Evolutionary conservation across 1,284 basidiomycete species (phyloP), one percentile per base, ranked within the genome.

Genomic region (Leccinum pachyderme): DNA sequence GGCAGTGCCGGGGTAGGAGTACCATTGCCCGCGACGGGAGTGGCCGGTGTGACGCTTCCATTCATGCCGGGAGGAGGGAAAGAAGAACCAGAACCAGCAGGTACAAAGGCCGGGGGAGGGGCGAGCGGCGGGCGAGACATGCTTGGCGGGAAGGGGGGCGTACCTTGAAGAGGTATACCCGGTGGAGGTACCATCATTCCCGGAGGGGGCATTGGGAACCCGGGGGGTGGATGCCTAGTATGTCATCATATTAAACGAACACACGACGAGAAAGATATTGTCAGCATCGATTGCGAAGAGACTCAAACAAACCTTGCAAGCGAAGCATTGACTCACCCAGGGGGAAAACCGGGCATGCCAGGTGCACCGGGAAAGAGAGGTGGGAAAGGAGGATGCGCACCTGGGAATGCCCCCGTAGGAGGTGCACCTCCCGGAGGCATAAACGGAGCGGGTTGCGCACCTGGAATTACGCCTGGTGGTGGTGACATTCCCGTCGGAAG

Each of bases 191-290:
- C 60, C 54, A 76, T 69, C 63, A 67, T 62, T 54, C 69, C 68
- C 47, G 66, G 77, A 64, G 64, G 72, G 15, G 69, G 66, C 33
- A 72, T 61, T 8, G 71, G 67, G 57, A 76, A 79, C 5, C 81
- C 81, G 49, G 78, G 76, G 2, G 75, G 78, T 24, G 68, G 75
- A 18, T 71, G 73, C n/a, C 77, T 80, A 53, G n/a, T 45, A 56
- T 53, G 44, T 51, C 41, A 60, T 55, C 49, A 59, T 58, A 56
- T 47, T 55, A 63, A 29, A 39, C 33, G 18, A 47, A 61, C 48
- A 48, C 49, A 44, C 37, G 39, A 22, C n/a, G 22, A 8, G 41
- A 58, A 52, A 48, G 11, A 43, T 27, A 55, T 69, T 49, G 35
- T 65, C 51, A 65, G 64, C 48, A 53, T 60, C 54, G 53, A 56